Evolutionary conservation across 495 filamentous ascomycete species (phyloP), one percentile per base, ranked within the genome.

Genomic region (Lasiosphaeris hirsuta): DNA sequence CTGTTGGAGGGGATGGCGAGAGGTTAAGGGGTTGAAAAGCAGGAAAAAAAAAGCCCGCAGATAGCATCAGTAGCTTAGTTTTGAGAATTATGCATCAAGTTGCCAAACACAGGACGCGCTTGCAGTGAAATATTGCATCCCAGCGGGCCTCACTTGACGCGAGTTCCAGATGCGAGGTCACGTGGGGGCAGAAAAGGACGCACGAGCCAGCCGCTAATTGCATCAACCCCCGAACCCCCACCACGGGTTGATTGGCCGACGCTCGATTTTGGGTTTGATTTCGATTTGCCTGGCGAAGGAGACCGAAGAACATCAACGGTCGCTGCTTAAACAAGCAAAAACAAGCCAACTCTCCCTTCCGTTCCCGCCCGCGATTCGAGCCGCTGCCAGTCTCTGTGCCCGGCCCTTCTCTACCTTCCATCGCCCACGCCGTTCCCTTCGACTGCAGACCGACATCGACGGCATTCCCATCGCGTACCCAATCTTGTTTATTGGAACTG

Each of bases 231-330:
- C 8, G 45, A 41, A 37, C 55, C 67, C 67, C 67, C 67, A 70
- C 67, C 63, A 63, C 54, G 54, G 54, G 64, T 67, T 69, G 67
- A 69, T 69, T 69, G 67, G 67, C 61, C 64, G 67, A 65, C 57
- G 62, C 49, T 56, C 14, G 50, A 61, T 58, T 65, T 69, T 62
- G 66, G 57, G 56, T 63, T 45, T 64, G 62, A 52, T 65, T 68
- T 68, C 42, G 46, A 58, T 54, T 56, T 60, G 54, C 48, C 47
- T 45, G 48, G 48, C 41, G 33, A 50, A 54, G 50, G 10, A 51
- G 43, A 37, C 41, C 1, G 35, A 44, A 39, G 23, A 58, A 45
- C 61, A 60, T 63, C 57, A 53, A 63, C 56, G 42, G 56, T 51
- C 46, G 44, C 49, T 41, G 61, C 42, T 48, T 42, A 30, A 42